Evolutionary conservation across 1,139 yeast species (phyloP).

Genomic region (Lizanozyma gosingica): DNA sequence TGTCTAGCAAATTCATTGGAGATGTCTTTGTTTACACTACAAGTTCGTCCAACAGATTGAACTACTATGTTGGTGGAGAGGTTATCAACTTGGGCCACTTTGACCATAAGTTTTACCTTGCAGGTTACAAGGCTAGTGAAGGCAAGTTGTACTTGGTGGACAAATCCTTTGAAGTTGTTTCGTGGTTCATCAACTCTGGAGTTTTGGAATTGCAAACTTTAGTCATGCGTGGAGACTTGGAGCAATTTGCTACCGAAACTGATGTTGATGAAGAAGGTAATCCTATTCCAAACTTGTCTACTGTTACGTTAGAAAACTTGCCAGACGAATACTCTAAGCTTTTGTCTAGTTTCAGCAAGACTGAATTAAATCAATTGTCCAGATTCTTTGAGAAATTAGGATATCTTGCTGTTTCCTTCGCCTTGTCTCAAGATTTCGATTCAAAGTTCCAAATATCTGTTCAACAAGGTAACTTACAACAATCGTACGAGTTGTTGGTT

Average conservation of each 20-base stretch:
- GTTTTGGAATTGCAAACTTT: slow-evolving; percentile 93
- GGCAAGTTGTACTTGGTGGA: slow-evolving; percentile 85
- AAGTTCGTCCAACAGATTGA: slow-evolving; percentile 75
- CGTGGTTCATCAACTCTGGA: slow-evolving; percentile 75
- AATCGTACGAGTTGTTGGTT: slow-evolving; percentile 66
- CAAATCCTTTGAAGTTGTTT: slow-evolving; percentile 74
- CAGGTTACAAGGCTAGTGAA: slow-evolving; percentile 88
- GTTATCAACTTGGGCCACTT: slow-evolving; percentile 88
- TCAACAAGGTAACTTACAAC: slow-evolving; percentile 53
- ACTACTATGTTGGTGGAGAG: slow-evolving; percentile 92
- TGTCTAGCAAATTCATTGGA: slow-evolving; percentile 93
- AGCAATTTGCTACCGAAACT: slow-evolving; percentile 29
- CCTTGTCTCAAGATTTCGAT: slow-evolving; percentile 75
- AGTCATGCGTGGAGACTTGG: slow-evolving; percentile 86
- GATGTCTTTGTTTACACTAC: slow-evolving; percentile 89
- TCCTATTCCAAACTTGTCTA: slow-evolving; percentile 34
- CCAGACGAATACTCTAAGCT: slow-evolving; percentile 43
- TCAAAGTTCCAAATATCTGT: slow-evolving; percentile 81
- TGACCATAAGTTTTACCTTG: slow-evolving; percentile 76
- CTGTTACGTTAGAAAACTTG: slow-evolving; percentile 56
- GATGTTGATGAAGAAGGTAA: slow-evolving; percentile 33
- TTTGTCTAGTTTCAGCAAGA: slow-evolving; percentile 45
- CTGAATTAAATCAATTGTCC: slow-evolving; percentile 72
- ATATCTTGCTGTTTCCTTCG: slow-evolving; percentile 69
- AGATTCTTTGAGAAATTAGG: slow-evolving; percentile 94